Conservation (phyloP, 108 stramenopile species). For the Cyclotella sp. region DNA sequence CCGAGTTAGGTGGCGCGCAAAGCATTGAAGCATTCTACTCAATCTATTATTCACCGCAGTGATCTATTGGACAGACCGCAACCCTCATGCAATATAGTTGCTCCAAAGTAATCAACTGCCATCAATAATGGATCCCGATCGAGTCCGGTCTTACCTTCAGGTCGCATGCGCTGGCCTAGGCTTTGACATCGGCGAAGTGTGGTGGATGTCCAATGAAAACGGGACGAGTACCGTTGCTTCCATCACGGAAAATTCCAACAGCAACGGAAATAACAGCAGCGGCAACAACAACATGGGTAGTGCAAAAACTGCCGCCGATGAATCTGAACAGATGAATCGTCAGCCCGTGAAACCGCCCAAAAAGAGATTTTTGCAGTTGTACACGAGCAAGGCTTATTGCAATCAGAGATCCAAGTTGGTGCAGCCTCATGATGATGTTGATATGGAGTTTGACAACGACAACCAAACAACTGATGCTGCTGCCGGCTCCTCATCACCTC, state of each 20-base stretch:
- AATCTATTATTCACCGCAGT: too few relatives aligned
- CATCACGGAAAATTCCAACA: slow-evolving; percentile 52
- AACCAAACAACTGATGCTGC: slow-evolving; percentile 37
- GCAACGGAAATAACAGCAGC: too few relatives aligned
- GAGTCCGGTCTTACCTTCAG: slow-evolving; percentile 90
- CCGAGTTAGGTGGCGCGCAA: too few relatives aligned
- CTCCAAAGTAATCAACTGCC: not conserved
- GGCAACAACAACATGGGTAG: not conserved
- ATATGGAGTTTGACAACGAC: slow-evolving; percentile 43
- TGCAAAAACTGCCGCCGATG: not conserved
- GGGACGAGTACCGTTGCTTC: slow-evolving; percentile 72
- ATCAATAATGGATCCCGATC: slow-evolving; percentile 93
- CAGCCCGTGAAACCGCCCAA: slow-evolving; percentile 16
- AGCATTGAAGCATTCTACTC: too few relatives aligned
- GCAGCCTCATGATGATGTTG: slow-evolving; percentile 64
- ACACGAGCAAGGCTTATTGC: slow-evolving; percentile 92
- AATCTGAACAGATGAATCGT: not conserved
- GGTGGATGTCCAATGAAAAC: slow-evolving; percentile 89
- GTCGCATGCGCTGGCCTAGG: slow-evolving; percentile 94
- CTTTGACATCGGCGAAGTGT: slow-evolving; percentile 97
- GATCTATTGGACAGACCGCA: too few relatives aligned
- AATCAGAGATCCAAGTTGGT: slow-evolving; percentile 83
- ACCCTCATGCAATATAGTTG: not conserved
- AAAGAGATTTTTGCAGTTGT: slow-evolving; percentile 91
- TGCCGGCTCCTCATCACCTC: not conserved